Base-by-base conservation (phyloP, 306 rosid species). In the Lupinus albus region DNA sequence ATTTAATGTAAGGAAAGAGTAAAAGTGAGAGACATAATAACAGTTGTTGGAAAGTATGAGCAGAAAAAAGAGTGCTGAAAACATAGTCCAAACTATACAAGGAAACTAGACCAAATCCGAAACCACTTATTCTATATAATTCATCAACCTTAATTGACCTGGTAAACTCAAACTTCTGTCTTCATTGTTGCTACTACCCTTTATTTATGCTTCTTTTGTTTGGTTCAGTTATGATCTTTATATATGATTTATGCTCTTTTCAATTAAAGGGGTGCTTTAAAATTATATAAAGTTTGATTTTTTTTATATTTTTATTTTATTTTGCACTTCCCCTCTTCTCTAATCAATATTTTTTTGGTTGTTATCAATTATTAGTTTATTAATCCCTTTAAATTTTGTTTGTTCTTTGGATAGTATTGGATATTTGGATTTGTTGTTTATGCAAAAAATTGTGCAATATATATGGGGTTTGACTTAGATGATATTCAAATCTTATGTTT, bases 391-490 rank as follows among this genome's bases (percentile, higher is more conserved):
- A 25, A 25, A 32, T 15, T 9, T 5, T 17, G 15, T 16, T 8
- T 36, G 30, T 73, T 11, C 61, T 28, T 41, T 14, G 30, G 30
- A 25, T 25, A 25, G 30, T 25, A 25, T 25, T 25, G 30, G 4
- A 69, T 45, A 54, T 72, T 72, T 68, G 70, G 67, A 61, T 78
- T 25, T 25, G 30, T 69, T 68, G 39, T 6, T 64, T 46, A 6
- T 32, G 8, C 39, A 14, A 68, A 73, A 16, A 21, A 54, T 60
- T 48, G 58, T 39, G 44, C 11, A 56, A 15, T 39, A 15, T 2
- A 25, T 50, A 57, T 42, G 76, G 64, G 68, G 80, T 82, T 87
- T 84, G 97, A 88, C 93, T 88, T 78, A 48, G 74, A 67, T 63
- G 55, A 67, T 79, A 82, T 79, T 74, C 60, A 72, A 86, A 83